Base-by-base conservation (phyloP, 2,329 filamentous ascomycete species). In the Cladosporium sp. region DNA sequence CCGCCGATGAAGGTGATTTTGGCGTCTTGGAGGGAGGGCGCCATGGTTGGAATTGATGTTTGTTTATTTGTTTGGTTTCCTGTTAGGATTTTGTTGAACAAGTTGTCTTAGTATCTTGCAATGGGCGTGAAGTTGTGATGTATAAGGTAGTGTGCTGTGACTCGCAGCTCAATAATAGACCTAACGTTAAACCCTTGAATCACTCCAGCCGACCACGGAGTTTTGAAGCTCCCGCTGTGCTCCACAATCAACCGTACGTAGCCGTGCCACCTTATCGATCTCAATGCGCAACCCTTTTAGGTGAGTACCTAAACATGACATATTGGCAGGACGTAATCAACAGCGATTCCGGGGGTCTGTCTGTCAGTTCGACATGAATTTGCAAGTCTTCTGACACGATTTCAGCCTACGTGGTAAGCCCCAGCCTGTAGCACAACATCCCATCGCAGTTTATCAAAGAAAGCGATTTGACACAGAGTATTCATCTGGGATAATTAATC, bases 1-100 rank as follows among this genome's bases (percentile, higher is more conserved):
- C 71, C 71, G 64, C 71, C 71, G 49, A 54, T 56, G 49, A 64
- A 64, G 39, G 39, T 58, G 43, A 64, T 58, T 28, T 64, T 58
- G 7, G 62, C 53, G 18, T 58, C 53, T 51, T 58, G 53, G 26
- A 64, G 62, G 21, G 53, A 26, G 30, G 62, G 62, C n/a, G 62
- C 54, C 62, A 64, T 64, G 26, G 7, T n/a, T 54, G 51, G 26
- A 14, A 28, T 54, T n/a, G 13, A 8, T 1, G 18, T 43, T 43
- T 2, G 46, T 3, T 49, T 26, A 5, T 26, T 10, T 49, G 1
- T 21, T 21, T 3, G 5, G 10, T n/a, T 43, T 43, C 7, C 3
- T 21, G 18, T 43, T 43, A 7, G 39, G 7, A 46, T 46, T 28
- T 26, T 16, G 48, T 18, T 8, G 6, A 1, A n/a, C n/a, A n/a